phyloP scores from a whole-genome alignment of 2,329 filamentous ascomycete species.

The Hymenoscyphus fructigenus region DNA sequence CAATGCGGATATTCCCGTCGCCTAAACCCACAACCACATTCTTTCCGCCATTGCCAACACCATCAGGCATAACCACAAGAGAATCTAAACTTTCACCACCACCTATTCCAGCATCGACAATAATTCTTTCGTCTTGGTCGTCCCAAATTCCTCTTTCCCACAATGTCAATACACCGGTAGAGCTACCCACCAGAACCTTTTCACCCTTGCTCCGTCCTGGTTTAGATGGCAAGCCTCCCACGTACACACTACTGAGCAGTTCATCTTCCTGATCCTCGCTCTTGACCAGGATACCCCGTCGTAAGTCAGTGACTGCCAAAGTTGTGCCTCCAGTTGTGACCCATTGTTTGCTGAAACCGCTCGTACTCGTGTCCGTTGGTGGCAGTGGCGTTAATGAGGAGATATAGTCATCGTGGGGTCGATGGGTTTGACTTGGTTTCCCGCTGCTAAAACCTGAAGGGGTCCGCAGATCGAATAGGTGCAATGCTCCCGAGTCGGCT shows the following conservation, averaged over 20 bases:
- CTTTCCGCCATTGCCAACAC: constrained; percentile 66
- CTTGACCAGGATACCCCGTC: constrained; percentile 79
- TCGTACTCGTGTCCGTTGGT: constrained; percentile 75
- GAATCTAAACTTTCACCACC: constrained; percentile 79
- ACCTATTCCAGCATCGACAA: constrained; percentile 62
- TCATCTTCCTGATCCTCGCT: constrained; percentile 97
- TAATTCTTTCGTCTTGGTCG: constrained; percentile 87
- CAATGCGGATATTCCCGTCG: constrained; percentile 75
- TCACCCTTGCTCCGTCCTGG: constrained; percentile 66
- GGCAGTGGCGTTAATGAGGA: constrained; percentile 84
- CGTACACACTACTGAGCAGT: constrained; percentile 75
- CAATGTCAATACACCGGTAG: constrained; percentile 78
- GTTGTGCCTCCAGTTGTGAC: constrained; percentile 90
- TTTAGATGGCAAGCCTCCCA: constrained; percentile 69
- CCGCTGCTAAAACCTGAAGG: constrained; percentile 51
- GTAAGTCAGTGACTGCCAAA: constrained; percentile 83
- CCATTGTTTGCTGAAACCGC: constrained; percentile 91
- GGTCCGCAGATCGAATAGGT: constrained; percentile 81
- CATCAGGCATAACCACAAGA: constrained; percentile 70
- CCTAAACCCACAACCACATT: constrained; percentile 78
- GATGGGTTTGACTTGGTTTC: constrained; percentile 75
- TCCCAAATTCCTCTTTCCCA: constrained; percentile 97
- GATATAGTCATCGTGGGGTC: constrained; percentile 90
- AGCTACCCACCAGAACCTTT: constrained; percentile 72
- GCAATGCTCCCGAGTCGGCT: constrained; percentile 85